Evolutionary conservation across 768 basidiomycete genomes (phyloP).

Genomic region (Strobilomyces confusus): DNA sequence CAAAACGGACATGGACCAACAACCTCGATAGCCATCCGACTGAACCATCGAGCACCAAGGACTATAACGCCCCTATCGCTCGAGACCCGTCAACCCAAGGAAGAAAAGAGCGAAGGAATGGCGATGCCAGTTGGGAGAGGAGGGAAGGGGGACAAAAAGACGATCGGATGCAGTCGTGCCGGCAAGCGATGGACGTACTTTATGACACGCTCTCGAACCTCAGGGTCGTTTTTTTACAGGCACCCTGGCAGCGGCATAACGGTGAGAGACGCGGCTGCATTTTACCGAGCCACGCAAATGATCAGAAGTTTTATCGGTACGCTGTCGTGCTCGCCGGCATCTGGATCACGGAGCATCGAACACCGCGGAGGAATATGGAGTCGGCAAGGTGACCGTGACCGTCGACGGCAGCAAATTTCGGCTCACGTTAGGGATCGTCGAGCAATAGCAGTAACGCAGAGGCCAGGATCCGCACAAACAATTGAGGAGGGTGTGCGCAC

Average conservation of each 20-base stretch:
- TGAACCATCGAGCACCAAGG: constrained; percentile 12
- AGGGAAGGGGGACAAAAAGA: constrained; percentile 5
- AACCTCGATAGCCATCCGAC: background rate
- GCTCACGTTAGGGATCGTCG: no score
- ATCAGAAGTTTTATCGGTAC: no score
- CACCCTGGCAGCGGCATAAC: background rate
- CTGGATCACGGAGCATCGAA: no score
- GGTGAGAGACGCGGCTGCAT: background rate
- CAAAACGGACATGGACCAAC: constrained; percentile 16
- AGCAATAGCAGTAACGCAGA: no score
- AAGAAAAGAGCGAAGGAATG: constrained; percentile 13
- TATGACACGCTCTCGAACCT: background rate
- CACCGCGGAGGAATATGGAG: no score
- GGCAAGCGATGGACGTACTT: constrained; percentile 2
- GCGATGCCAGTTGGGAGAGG: constrained; percentile 14
- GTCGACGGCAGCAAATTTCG: no score
- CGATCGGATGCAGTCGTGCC: no score
- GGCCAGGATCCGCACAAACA: no score
- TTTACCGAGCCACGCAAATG: background rate
- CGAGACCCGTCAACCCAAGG: background rate
- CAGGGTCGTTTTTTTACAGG: constrained; percentile 18
- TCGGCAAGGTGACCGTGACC: no score
- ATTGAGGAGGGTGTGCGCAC: no score
- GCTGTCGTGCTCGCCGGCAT: no score
- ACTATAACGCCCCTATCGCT: background rate